Conservation (phyloP, 495 filamentous ascomycete species). For the Bombardia bombarda region DNA sequence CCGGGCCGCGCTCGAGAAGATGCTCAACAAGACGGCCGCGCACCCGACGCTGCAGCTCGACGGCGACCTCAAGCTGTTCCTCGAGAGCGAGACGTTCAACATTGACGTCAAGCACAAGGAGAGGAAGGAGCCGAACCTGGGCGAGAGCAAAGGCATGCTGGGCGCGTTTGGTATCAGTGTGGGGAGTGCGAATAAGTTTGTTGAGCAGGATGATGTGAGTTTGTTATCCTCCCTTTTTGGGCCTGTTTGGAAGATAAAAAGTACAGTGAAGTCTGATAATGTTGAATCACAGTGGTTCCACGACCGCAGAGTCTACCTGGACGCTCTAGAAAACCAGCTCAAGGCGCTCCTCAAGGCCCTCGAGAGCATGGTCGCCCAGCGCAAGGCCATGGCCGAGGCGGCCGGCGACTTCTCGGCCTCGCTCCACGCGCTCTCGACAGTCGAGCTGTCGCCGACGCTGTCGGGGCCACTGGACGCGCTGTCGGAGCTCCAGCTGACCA, state of each 20-base stretch:
- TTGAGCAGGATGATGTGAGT: constrained; percentile 93
- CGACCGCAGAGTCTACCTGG: constrained; percentile 86
- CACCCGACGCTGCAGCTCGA: constrained; percentile 93
- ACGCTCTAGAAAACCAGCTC: constrained; percentile 89
- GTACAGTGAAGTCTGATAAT: neutral
- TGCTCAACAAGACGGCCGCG: constrained; percentile 89
- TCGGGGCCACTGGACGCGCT: constrained; percentile 83
- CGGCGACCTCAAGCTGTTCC: constrained; percentile 85
- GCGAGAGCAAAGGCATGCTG: constrained; percentile 89
- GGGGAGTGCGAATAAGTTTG: constrained; percentile 73
- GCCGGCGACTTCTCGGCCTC: constrained; percentile 88
- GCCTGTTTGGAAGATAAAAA: neutral
- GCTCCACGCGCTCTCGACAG: constrained; percentile 78
- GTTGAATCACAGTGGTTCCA: constrained; percentile 78
- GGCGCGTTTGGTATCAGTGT: constrained; percentile 73
- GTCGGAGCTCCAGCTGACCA: constrained; percentile 85
- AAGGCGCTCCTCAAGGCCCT: constrained; percentile 90
- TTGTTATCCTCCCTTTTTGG: too few relatives aligned
- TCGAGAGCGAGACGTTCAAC: constrained; percentile 93
- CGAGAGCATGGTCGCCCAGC: constrained; percentile 82
- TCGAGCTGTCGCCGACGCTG: constrained; percentile 82
- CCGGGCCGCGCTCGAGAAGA: constrained; percentile 83
- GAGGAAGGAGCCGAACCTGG: constrained; percentile 73
- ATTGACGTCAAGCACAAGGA: constrained; percentile 98
- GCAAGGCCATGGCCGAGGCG: constrained; percentile 86